A percentile compares a stretch with the other conserved stretches of the same genome.
These are phyloP conservation scores for Neophaeococcomyces aloes DNA, from an alignment of 2,329 filamentous ascomycete genomes.

Conservation along the genomic window DNA sequence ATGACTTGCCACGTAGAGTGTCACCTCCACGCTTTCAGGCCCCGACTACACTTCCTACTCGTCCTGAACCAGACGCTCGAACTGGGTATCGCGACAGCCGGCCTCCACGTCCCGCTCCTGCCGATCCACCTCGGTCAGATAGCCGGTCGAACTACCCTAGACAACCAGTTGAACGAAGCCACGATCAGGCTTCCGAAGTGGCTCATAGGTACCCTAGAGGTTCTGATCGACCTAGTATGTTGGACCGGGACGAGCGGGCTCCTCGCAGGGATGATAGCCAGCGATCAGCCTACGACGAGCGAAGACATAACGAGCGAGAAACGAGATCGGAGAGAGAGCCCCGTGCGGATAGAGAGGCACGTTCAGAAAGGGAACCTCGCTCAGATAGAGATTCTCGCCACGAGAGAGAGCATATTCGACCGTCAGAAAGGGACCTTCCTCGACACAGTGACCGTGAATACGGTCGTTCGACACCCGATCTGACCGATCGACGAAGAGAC, in stretches of 20 bases:
- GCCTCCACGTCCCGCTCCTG: constrained; percentile 23
- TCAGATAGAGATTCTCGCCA: too few species aligned
- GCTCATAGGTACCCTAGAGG: constrained; percentile 25
- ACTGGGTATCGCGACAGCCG: constrained; percentile 28
- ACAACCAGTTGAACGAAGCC: constrained; percentile 27
- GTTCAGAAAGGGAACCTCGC: constrained; percentile 15
- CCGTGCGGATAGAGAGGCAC: constrained; percentile 15
- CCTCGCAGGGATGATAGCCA: constrained; percentile 16
- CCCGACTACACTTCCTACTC: constrained; percentile 29
- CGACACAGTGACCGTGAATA: constrained; percentile 5
- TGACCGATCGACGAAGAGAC: constrained; percentile 3
- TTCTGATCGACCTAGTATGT: constrained; percentile 26
- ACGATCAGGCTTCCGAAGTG: constrained; percentile 29
- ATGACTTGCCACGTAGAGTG: constrained; percentile 28
- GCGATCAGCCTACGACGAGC: constrained; percentile 8
- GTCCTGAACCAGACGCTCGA: constrained; percentile 26
- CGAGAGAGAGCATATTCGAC: constrained; percentile 6
- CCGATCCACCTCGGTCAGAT: constrained; percentile 15
- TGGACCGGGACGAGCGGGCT: constrained; percentile 17
- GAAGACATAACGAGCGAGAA: constrained; percentile 13
- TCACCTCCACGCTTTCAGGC: constrained; percentile 27
- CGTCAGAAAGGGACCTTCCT: not conserved
- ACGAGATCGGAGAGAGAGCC: constrained; percentile 5
- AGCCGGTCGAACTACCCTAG: constrained; percentile 29
- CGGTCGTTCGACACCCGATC: constrained; percentile 21